These are phyloP conservation scores for Hyaloscypha finlandica DNA, from an alignment of 495 filamentous ascomycete species.

Conservation along the genomic window DNA sequence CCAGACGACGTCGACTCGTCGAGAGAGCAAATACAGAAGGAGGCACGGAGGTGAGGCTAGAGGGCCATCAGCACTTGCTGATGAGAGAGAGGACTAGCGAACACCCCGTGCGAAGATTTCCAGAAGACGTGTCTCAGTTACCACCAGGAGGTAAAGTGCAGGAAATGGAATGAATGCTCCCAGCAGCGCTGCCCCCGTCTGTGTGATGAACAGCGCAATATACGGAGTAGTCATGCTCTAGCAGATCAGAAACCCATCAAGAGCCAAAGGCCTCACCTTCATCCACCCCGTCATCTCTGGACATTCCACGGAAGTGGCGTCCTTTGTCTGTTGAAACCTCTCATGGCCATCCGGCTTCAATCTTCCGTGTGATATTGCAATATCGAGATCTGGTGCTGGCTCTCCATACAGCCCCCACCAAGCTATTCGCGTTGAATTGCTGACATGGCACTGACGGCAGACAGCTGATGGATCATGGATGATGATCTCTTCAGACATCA, in stretches of 20 bases:
- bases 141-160: not conserved
- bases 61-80: not conserved
- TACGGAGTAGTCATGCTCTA: not conserved
- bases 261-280: not conserved
- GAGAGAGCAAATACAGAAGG: not conserved
- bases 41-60: not conserved
- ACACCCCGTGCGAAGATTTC: not conserved
- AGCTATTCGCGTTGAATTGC: not conserved
- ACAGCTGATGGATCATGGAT: not conserved
- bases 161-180: not conserved
- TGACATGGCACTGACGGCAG: not conserved
- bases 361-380: slow-evolving; percentile 2
- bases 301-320: not conserved
- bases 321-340: not conserved
- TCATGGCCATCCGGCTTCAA: not conserved
- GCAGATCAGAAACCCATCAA: not conserved
- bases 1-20: not conserved
- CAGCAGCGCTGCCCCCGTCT: not conserved
- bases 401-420: not conserved
- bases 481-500: slow-evolving; percentile 3
- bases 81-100: not conserved
- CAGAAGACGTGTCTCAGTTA: not conserved
- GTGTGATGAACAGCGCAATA: not conserved
- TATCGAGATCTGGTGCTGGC: not conserved
- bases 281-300: not conserved